Percentiles rank a stretch among this genome's conserved stretches.
Evolutionary conservation across 2,329 filamentous ascomycete species (phyloP).

Genomic region (Pyricularia sp.): DNA sequence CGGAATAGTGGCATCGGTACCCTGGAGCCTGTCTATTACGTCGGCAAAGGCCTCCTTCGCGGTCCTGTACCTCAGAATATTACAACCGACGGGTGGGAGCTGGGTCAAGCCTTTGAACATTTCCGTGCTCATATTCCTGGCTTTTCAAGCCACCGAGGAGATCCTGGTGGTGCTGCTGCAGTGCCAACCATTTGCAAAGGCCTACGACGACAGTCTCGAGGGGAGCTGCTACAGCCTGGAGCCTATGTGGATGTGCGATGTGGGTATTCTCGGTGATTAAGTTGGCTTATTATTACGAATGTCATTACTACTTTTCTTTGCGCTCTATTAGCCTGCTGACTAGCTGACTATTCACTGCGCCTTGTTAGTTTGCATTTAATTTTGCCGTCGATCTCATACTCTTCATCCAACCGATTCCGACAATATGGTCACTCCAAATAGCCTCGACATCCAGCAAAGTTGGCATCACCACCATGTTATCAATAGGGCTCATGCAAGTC

Average conservation of each 20-base stretch:
- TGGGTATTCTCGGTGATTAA: neutral
- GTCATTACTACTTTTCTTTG: too few species aligned
- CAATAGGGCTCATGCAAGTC: slow-evolving; percentile 5
- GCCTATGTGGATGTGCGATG: slow-evolving; percentile 5
- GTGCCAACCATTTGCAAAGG: slow-evolving; percentile 5
- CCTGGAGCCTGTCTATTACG: slow-evolving; percentile 5
- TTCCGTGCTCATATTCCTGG: slow-evolving; percentile 4
- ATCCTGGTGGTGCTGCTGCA: slow-evolving; percentile 5
- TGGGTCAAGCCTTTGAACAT: slow-evolving; percentile 6
- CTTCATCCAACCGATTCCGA: slow-evolving; percentile 8
- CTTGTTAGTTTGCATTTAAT: slow-evolving; percentile 7
- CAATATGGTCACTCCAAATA: slow-evolving; percentile 8
- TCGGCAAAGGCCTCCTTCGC: slow-evolving; percentile 8
- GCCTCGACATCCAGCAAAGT: slow-evolving; percentile 5
- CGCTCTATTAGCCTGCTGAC: neutral
- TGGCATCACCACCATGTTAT: slow-evolving; percentile 7
- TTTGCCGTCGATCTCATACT: slow-evolving; percentile 5
- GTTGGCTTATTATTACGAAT: too few species aligned
- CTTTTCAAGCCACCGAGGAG: slow-evolving; percentile 7
- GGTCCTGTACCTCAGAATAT: slow-evolving; percentile 6
- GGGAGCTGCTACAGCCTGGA: slow-evolving; percentile 4
- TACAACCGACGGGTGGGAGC: neutral
- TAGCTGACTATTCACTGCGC: neutral
- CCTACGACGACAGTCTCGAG: neutral
- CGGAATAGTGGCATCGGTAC: slow-evolving; percentile 1